phyloP scores from a whole-genome alignment of 2,329 filamentous ascomycete genomes.

The Rhinocladiella mackenziei region DNA sequence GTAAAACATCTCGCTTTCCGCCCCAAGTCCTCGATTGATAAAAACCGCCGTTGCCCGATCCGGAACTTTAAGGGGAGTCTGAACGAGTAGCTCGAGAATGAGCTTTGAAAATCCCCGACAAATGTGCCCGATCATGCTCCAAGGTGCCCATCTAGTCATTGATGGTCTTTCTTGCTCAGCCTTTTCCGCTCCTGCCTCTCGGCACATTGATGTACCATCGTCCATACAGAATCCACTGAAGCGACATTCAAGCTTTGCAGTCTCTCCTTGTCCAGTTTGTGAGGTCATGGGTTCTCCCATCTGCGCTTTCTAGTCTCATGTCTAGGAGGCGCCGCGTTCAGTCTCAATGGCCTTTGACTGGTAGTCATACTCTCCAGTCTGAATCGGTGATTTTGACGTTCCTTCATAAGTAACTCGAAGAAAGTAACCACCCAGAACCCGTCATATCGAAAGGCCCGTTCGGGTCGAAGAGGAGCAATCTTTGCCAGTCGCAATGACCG shows the following conservation, averaged over 20 bases:
- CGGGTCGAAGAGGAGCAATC: slow-evolving; percentile 43
- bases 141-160: too few species aligned
- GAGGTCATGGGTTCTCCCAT: neutral
- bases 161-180: too few species aligned
- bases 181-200: too few species aligned
- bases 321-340: slow-evolving; percentile 5
- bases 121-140: too few species aligned
- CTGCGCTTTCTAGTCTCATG: slow-evolving; percentile 2
- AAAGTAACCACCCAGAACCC: slow-evolving; percentile 51
- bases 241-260: too few species aligned
- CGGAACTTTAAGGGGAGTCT: too few species aligned
- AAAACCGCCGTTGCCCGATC: too few species aligned
- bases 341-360: slow-evolving; percentile 26
- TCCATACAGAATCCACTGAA: neutral
- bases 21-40: too few species aligned
- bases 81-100: too few species aligned
- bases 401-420: slow-evolving; percentile 39
- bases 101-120: too few species aligned
- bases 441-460: slow-evolving; percentile 53
- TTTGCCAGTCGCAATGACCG: slow-evolving; percentile 39
- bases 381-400: slow-evolving; percentile 48
- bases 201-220: too few species aligned
- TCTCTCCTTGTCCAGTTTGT: neutral
- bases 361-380: slow-evolving; percentile 46
- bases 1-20: too few species aligned